phyloP scores from a whole-genome alignment of 805 yeast species.

The Zygosaccharomyces pseudorouxii region DNA sequence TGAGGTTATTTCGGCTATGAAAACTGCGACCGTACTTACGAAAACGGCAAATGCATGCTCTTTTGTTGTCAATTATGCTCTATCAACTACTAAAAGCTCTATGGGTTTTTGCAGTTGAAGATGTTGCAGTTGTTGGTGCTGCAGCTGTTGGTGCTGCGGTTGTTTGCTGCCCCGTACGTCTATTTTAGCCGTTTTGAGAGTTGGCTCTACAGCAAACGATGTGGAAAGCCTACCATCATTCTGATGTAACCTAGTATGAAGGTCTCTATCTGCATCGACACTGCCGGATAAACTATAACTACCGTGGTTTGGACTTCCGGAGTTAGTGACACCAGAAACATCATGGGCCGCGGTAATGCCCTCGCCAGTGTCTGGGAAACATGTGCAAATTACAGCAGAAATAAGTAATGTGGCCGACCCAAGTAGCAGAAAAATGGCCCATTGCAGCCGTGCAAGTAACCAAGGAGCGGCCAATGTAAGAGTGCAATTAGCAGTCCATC shows the following conservation, averaged over 20 bases:
- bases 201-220: not conserved
- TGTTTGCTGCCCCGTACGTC: not conserved
- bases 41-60: too few relatives aligned
- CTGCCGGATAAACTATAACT: not conserved
- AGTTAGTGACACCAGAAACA: too few relatives aligned
- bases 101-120: not conserved
- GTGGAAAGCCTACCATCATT: too few relatives aligned
- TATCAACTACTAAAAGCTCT: not conserved
- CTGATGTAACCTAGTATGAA: too few relatives aligned
- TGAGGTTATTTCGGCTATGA: not conserved
- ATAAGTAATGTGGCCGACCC: slow-evolving; percentile 36
- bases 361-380: slow-evolving; percentile 44
- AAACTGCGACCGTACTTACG: not conserved
- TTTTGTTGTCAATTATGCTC: not conserved
- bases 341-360: slow-evolving; percentile 12
- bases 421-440: slow-evolving; percentile 41
- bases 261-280: not conserved
- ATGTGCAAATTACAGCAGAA: slow-evolving; percentile 28
- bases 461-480: slow-evolving; percentile 41
- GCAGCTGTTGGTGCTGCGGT: not conserved
- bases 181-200: not conserved
- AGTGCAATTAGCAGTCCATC: slow-evolving; percentile 41
- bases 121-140: not conserved
- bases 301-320: not conserved
- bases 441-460: slow-evolving; percentile 34